These are phyloP conservation scores for Pontederia crassipes DNA, from an alignment of 176 grass and related monocot species.

Conservation along the genomic window DNA sequence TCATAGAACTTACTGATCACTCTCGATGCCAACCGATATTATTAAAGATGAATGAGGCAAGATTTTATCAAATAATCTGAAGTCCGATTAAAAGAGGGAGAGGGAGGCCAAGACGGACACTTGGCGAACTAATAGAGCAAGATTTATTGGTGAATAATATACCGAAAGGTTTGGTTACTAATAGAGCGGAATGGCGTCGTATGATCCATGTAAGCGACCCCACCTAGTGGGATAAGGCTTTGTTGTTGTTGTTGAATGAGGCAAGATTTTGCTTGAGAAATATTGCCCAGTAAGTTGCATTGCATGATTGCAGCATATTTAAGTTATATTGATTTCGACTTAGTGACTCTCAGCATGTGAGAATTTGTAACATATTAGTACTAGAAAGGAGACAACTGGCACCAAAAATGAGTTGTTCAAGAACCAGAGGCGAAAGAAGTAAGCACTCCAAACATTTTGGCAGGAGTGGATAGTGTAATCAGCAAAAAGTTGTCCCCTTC, in stretches of 20 bases:
- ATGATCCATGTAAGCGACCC: too few species aligned
- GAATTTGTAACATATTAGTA: conserved; percentile 17
- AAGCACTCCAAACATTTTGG: conserved; percentile 97
- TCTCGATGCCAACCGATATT: conserved; percentile 60
- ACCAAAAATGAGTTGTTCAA: neutral
- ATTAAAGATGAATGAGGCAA: conserved; percentile 72
- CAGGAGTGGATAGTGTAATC: conserved; percentile 18
- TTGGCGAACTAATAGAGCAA: too few species aligned
- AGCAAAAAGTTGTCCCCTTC: neutral
- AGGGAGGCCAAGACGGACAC: too few species aligned
- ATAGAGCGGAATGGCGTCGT: too few species aligned
- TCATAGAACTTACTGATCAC: conserved; percentile 20
- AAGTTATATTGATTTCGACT: conserved; percentile 72
- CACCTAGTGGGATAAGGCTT: too few species aligned
- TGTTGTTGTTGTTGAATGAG: too few species aligned
- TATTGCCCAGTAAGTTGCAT: conserved; percentile 58
- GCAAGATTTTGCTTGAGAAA: conserved; percentile 80
- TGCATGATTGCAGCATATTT: conserved; percentile 78
- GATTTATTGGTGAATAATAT: too few species aligned
- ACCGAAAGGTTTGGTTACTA: too few species aligned
- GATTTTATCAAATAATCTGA: too few species aligned
- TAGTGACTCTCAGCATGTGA: conserved; percentile 66
- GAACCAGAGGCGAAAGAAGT: conserved; percentile 76
- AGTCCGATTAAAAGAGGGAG: too few species aligned
- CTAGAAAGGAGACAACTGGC: neutral